A percentile compares a stretch with the other conserved stretches of the same genome.
phyloP scores from a whole-genome alignment of 225 moss, liverwort and hornwort species.

The Physcomitrium patens region DNA sequence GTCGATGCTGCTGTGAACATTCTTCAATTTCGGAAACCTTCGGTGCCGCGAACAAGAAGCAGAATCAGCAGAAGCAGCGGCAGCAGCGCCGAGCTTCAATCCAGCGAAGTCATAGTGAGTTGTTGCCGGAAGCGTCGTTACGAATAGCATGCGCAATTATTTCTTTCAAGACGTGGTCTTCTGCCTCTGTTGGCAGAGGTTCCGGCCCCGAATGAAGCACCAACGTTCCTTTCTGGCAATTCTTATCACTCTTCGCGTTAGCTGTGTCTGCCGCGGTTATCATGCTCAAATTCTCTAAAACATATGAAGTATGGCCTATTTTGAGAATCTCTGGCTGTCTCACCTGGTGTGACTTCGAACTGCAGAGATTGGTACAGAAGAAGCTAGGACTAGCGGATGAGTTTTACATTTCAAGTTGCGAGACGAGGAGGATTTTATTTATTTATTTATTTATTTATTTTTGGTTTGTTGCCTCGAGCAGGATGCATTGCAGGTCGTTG shows the following conservation, averaged over 20 bases:
- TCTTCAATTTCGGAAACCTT: no score
- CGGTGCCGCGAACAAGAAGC: no score
- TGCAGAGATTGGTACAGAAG: background rate
- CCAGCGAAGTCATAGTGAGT: constrained; percentile 23
- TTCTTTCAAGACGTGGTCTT: constrained; percentile 47
- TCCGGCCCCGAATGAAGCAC: constrained; percentile 31
- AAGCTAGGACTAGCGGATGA: no score
- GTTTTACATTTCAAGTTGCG: no score
- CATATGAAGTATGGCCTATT: background rate
- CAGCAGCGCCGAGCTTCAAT: background rate
- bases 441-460: no score
- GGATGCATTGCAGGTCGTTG: background rate
- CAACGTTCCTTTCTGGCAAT: constrained; percentile 42
- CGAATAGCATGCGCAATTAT: constrained; percentile 43
- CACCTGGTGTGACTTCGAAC: background rate
- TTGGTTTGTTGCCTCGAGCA: background rate
- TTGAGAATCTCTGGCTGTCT: constrained; percentile 7
- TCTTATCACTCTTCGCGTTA: constrained; percentile 37
- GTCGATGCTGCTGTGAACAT: no score
- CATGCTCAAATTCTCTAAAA: background rate
- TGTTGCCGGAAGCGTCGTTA: constrained; percentile 21
- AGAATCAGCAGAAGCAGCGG: no score
- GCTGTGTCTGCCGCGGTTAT: background rate
- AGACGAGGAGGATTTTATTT: no score
- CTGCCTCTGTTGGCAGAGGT: constrained; percentile 37